phyloP scores from a whole-genome alignment of 805 yeast species.

The Pichia californica region DNA sequence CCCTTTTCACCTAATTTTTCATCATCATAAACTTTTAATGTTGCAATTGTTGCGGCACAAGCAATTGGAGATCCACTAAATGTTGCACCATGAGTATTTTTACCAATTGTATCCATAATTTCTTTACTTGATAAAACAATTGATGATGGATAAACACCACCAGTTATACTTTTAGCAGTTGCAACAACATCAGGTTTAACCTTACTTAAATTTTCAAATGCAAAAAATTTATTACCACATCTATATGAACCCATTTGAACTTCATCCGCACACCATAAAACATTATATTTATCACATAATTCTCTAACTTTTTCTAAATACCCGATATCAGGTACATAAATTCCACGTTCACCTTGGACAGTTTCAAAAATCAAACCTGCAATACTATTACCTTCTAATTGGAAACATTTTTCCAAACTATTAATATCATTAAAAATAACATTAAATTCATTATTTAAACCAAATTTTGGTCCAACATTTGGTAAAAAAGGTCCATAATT shows the following conservation, averaged over 20 bases:
- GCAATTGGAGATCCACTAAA: conserved; percentile 25
- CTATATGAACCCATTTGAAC: conserved; percentile 33
- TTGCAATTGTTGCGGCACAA: conserved; percentile 23
- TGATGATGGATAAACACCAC: conserved; percentile 25
- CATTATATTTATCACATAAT: conserved; percentile 27
- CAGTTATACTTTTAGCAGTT: conserved; percentile 26
- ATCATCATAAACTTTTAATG: conserved; percentile 23
- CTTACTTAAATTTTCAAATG: conserved; percentile 28
- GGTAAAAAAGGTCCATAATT: conserved; percentile 30
- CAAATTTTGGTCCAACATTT: conserved; percentile 27
- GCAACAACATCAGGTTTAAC: conserved; percentile 24
- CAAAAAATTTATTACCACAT: conserved; percentile 31
- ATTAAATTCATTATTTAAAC: conserved; percentile 20
- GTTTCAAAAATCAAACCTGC: conserved; percentile 34
- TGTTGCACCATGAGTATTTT: conserved; percentile 26
- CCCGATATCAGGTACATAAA: conserved; percentile 30
- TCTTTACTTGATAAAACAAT: conserved; percentile 19
- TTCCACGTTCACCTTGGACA: conserved; percentile 37
- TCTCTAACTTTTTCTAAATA: conserved; percentile 28
- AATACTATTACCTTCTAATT: conserved; percentile 25
- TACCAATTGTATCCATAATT: conserved; percentile 22
- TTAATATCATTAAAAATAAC: conserved; percentile 23
- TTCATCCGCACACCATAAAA: conserved; percentile 32
- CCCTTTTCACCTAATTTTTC: conserved; percentile 21
- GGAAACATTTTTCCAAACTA: conserved; percentile 24